Evolutionary conservation across 257 asterid genomes (phyloP).

Genomic region (Plectranthus barbatus): DNA sequence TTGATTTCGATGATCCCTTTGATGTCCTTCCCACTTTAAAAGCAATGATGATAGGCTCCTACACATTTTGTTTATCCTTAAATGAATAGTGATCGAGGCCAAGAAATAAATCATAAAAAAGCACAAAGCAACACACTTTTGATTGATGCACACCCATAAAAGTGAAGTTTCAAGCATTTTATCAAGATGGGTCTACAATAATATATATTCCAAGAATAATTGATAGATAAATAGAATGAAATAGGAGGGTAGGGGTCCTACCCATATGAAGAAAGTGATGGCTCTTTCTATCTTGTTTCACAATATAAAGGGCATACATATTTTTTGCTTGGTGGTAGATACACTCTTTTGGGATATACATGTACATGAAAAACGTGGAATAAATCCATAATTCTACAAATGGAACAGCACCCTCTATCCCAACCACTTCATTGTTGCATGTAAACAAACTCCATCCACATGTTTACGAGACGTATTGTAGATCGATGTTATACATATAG

Average conservation of each 20-base stretch:
- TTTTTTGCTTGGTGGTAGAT: conserved; percentile 8
- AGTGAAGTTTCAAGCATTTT: neutral
- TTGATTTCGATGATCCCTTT: too few relatives aligned
- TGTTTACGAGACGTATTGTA: too few relatives aligned
- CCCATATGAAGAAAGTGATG: conserved; percentile 12
- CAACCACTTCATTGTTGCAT: conserved; percentile 9
- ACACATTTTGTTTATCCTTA: neutral
- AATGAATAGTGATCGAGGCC: conserved; percentile 15
- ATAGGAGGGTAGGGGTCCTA: neutral
- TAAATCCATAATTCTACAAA: conserved; percentile 7
- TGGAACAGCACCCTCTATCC: conserved; percentile 14
- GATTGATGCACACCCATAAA: neutral
- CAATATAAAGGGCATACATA: neutral
- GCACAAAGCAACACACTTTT: neutral
- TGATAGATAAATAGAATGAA: neutral
- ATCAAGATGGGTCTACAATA: conserved; percentile 3
- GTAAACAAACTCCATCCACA: neutral
- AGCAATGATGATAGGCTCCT: too few relatives aligned
- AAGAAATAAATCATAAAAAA: conserved; percentile 15
- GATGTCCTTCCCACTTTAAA: too few relatives aligned
- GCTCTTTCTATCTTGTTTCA: neutral
- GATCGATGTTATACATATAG: too few relatives aligned
- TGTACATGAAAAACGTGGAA: conserved; percentile 25
- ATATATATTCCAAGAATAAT: neutral
- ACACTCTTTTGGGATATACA: neutral